Conservation (phyloP, 2,329 filamentous ascomycete species). For the Hypoxylon sp. region DNA sequence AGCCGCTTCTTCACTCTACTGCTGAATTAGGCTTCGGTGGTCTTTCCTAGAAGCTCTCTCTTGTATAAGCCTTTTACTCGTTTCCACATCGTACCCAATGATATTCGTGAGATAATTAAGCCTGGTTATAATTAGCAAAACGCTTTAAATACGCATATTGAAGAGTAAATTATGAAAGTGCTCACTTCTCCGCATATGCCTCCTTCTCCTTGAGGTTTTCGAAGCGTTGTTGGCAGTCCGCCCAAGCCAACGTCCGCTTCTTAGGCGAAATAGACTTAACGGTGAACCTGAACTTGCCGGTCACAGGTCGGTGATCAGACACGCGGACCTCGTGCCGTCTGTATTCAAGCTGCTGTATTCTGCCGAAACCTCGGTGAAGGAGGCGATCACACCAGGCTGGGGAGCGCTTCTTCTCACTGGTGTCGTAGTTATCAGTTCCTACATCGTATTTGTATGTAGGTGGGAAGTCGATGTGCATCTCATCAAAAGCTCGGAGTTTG, state of each 20-base stretch:
- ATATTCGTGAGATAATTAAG: constrained; percentile 66
- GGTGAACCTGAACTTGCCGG: constrained; percentile 83
- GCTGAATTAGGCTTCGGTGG: constrained; percentile 42
- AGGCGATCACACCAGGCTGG: constrained; percentile 98
- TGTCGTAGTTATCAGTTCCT: constrained; percentile 93
- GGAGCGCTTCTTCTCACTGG: constrained; percentile 92
- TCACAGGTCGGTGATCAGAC: constrained; percentile 94
- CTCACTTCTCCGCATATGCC: constrained; percentile 83
- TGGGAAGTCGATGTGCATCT: constrained; percentile 89
- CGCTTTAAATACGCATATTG: background rate
- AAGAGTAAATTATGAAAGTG: constrained; percentile 42
- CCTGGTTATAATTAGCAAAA: constrained; percentile 56
- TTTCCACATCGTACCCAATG: constrained; percentile 69
- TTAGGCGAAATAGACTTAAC: constrained; percentile 84
- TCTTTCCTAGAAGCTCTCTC: constrained; percentile 54
- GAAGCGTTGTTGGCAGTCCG: constrained; percentile 81
- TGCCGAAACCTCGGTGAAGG: constrained; percentile 84
- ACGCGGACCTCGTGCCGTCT: constrained; percentile 88
- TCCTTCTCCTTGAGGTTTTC: constrained; percentile 78
- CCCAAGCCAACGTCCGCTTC: constrained; percentile 76
- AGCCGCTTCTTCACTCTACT: constrained; percentile 15
- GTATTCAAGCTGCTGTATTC: constrained; percentile 91
- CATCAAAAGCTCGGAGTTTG: constrained; percentile 89
- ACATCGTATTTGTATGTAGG: constrained; percentile 99
- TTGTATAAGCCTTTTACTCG: constrained; percentile 63